Evolutionary conservation across 73 alveolate genomes (phyloP).

Genomic region (Paramecium bursaria): DNA sequence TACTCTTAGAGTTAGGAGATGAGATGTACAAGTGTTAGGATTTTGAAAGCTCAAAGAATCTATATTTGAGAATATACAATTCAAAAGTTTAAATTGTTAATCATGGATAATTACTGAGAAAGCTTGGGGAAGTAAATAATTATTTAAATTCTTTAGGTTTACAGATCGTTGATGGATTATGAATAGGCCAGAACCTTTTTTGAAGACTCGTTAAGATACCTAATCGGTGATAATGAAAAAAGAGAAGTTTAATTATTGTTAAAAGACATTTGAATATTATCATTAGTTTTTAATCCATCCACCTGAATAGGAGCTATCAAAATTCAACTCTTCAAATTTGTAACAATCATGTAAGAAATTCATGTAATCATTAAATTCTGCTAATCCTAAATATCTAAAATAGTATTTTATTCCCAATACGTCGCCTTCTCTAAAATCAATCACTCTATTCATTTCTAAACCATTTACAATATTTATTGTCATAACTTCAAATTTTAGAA

Average conservation of each 20-base stretch:
- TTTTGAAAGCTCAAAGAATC: constrained; percentile 43
- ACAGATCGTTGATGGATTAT: constrained; percentile 18
- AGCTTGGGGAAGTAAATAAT: constrained; percentile 51
- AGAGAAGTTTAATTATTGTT: constrained; percentile 29
- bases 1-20: constrained; percentile 65
- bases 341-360: constrained; percentile 86
- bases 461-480: constrained; percentile 84
- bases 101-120: constrained; percentile 33
- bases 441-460: constrained; percentile 75
- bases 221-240: constrained; percentile 23
- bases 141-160: too few relatives aligned
- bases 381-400: constrained; percentile 73
- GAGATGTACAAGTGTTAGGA: constrained; percentile 46
- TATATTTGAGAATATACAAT: constrained; percentile 52
- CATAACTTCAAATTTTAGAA: constrained; percentile 70
- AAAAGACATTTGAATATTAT: too few relatives aligned
- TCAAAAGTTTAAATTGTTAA: constrained; percentile 42
- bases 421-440: constrained; percentile 82
- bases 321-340: constrained; percentile 74
- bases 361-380: constrained; percentile 81
- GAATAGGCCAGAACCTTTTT: not conserved
- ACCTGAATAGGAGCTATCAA: constrained; percentile 82
- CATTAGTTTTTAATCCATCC: constrained; percentile 76
- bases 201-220: constrained; percentile 2
- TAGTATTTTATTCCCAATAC: constrained; percentile 72